Evolutionary conservation across 2,329 filamentous ascomycete species (phyloP), one percentile per base, ranked within the genome.

Genomic region (Ceratocystiopsis brevicomis): DNA sequence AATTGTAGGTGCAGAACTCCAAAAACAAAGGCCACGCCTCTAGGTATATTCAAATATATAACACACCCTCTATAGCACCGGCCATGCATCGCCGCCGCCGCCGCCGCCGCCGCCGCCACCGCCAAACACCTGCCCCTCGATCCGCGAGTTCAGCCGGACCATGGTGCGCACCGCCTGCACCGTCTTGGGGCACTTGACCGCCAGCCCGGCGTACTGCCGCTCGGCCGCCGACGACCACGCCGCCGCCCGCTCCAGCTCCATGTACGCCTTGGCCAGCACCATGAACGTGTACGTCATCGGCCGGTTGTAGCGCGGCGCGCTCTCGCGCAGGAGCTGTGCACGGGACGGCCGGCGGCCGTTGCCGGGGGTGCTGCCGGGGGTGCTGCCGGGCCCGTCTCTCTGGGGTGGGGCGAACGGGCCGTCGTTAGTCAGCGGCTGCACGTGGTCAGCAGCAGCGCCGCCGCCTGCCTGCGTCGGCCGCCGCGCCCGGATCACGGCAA

Each of bases 141-240:
- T 47, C 3, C 45, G 47, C 15, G 47, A 46, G 39, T 50, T 47
- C 38, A 50, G 46, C 30, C 49, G 44, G 6, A 50, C 44, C 46
- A 53, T 44, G 38, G 47, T 50, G 13, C 45, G 56, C 42, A 67
- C 60, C 34, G 65, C 64, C n/a, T 57, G 50, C 46, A 65, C 54
- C 1, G 67, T 53, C 41, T 53, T 56, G 11, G 65, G 61, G 42
- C 61, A 68, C 6, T 56, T 53, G 11, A 51, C 51, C 36, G 63
- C 56, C 32, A 72, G 58, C 34, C 57, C 53, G 3, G 50, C 48
- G 15, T 66, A 52, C 48, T 61, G 56, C 14, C 53, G 55, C n/a
- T 63, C 61, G 9, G 67, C 60, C 3, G 63, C 59, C 3, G 50
- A 51, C 3, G 67, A 71, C 68, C 68, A 74, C 1, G 63, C 60